Evolutionary conservation across 306 rosid species (phyloP), one percentile per base, ranked within the genome.

Genomic region (Castanospermum australe): DNA sequence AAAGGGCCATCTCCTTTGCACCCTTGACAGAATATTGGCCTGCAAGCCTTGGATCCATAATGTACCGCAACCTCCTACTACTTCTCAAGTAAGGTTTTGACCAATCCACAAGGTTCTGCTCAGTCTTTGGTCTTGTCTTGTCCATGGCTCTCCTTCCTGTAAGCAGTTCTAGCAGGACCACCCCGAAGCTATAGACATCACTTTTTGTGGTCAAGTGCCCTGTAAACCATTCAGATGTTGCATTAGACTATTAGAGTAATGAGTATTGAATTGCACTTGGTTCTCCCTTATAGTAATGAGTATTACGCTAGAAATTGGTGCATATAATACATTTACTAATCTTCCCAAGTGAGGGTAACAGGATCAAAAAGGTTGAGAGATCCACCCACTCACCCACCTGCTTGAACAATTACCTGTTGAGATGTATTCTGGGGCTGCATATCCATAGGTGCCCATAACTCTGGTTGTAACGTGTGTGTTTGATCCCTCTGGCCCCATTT

Each of bases 401-500:
- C 63, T 68, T 32, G 38, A 39, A 32, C 7, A 75, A 42, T 84
- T 80, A 90, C 98, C 99, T 67, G 99, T 95, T 22, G 97, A 86
- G 72, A 93, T 87, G 48, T 95, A 95, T 83, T 95, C 98, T 0
- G 99, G 99, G 33, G 99, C 99, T 13, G 98, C 99, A 78, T 95
- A 91, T 54, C 99, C 98, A 60, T 87, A 88, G n/a, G 98, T 95
- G 4, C 99, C 99, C 98, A 95, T 90, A 5, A 95, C 99, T 85
- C 98, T 86, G 24, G 99, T 93, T 21, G 99, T 82, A 47, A 95
- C 99, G 47, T 93, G 99, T 0, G 99, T 82, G 30, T 95, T 89
- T 54, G 99, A 93, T 60, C 99, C 99, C 75, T 93, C 97, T 13
- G 98, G 99, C 32, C 99, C 98, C 98, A 95, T 90, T 83, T 87